Evolutionary conservation across 352 stramenopile species (phyloP).

Genomic region (Peronospora farinosa): DNA sequence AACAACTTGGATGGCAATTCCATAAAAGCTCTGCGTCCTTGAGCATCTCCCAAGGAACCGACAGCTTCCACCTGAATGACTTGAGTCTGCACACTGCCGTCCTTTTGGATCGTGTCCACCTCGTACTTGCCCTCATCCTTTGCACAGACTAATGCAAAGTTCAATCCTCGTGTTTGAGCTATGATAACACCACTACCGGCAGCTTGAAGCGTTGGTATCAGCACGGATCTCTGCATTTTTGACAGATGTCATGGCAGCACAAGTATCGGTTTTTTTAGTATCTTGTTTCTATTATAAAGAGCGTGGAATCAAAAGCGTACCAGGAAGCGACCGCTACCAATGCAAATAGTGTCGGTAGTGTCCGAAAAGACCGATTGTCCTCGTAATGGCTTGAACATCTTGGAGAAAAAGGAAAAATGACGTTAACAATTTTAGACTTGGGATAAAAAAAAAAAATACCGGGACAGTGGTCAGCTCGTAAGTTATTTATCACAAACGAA

Average conservation of each 20-base stretch:
- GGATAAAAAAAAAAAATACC: too few species aligned
- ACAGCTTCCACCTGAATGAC: slow-evolving; percentile 36
- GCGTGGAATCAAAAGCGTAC: too few species aligned
- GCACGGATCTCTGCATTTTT: slow-evolving; percentile 39
- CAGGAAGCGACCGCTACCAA: slow-evolving; percentile 69
- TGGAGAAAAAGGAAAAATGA: too few species aligned
- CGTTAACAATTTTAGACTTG: too few species aligned
- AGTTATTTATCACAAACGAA: too few species aligned
- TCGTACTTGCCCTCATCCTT: slow-evolving; percentile 42
- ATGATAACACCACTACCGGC: slow-evolving; percentile 42
- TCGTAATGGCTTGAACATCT: slow-evolving; percentile 30
- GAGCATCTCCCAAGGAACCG: slow-evolving; percentile 29
- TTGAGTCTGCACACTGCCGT: slow-evolving; percentile 30
- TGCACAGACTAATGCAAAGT: slow-evolving; percentile 44
- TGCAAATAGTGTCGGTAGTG: slow-evolving; percentile 43
- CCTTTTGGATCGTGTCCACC: slow-evolving; percentile 52
- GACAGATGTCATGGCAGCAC: background rate
- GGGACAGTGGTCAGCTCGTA: too few species aligned
- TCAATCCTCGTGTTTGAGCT: slow-evolving; percentile 49
- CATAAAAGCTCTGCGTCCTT: slow-evolving; percentile 35
- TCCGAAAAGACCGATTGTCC: slow-evolving; percentile 19
- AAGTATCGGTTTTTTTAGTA: background rate
- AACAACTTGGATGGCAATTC: slow-evolving; percentile 31
- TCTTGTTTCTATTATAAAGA: background rate
- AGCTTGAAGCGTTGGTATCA: slow-evolving; percentile 49